These are phyloP conservation scores for Phytophthora cryptogea DNA, from an alignment of 352 stramenopile species.

Conservation along the genomic window DNA sequence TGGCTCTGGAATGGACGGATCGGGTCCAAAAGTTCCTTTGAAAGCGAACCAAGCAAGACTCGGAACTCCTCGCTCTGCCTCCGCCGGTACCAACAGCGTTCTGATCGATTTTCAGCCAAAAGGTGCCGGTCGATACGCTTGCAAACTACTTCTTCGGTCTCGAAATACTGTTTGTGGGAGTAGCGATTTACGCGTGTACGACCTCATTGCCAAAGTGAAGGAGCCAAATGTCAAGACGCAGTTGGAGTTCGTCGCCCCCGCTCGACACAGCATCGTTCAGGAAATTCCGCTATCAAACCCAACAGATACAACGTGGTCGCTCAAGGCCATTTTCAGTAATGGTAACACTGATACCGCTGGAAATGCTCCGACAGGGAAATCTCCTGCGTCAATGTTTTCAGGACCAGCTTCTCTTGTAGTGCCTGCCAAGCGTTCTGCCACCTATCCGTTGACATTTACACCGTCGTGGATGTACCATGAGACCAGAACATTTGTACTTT, in stretches of 20 bases:
- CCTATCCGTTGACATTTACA: constrained; percentile 85
- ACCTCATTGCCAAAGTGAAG: constrained; percentile 84
- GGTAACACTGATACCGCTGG: constrained; percentile 16
- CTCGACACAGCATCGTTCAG: constrained; percentile 88
- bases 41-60: constrained; percentile 62
- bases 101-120: constrained; percentile 81
- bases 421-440: constrained; percentile 65
- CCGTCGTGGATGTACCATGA: constrained; percentile 81
- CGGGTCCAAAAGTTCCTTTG: constrained; percentile 22
- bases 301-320: constrained; percentile 80
- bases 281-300: constrained; percentile 92
- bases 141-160: constrained; percentile 69
- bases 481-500: constrained; percentile 69
- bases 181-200: constrained; percentile 83
- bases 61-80: constrained; percentile 43
- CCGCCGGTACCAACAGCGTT: constrained; percentile 49
- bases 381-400: constrained; percentile 57
- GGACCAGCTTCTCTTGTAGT: constrained; percentile 72
- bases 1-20: constrained; percentile 9
- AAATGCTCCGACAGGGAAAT: constrained; percentile 15
- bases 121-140: constrained; percentile 67
- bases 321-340: constrained; percentile 67
- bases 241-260: constrained; percentile 89
- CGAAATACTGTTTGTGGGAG: constrained; percentile 64
- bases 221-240: constrained; percentile 85